Conservation (phyloP, 352 stramenopile species). For the Globisporangium camurandrum region DNA sequence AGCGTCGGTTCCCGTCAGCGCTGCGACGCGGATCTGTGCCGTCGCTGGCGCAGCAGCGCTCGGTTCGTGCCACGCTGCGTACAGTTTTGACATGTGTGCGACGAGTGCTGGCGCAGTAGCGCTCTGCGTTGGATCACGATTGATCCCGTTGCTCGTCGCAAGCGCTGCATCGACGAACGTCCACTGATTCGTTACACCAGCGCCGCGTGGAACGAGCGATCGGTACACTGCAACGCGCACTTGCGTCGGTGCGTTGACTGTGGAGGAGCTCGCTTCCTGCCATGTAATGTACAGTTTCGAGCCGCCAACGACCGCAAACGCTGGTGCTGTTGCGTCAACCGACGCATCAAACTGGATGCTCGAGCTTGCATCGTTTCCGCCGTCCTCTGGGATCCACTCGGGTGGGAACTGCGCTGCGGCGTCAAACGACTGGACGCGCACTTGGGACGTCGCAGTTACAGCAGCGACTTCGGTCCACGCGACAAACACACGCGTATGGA, state of each 20-base stretch:
- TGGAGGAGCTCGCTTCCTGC: conserved; percentile 32
- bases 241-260: conserved; percentile 26
- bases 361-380: conserved; percentile 13
- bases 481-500: conserved; percentile 26
- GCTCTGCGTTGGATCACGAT: conserved; percentile 28
- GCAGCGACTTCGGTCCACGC: conserved; percentile 41
- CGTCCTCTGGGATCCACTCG: conserved; percentile 36
- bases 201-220: conserved; percentile 12
- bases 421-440: conserved; percentile 38
- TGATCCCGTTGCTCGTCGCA: conserved; percentile 28
- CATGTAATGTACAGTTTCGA: conserved; percentile 42
- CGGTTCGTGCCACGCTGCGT: conserved; percentile 49
- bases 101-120: conserved; percentile 23
- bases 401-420: conserved; percentile 24
- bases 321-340: conserved; percentile 26
- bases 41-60: conserved; percentile 18
- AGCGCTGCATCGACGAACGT: conserved; percentile 23
- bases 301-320: conserved; percentile 18
- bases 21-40: conserved; percentile 45
- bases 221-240: conserved; percentile 37
- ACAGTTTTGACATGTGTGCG: conserved; percentile 35
- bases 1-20: conserved; percentile 28
- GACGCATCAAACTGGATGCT: conserved; percentile 36
- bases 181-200: conserved; percentile 26
- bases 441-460: conserved; percentile 16